Base-by-base conservation (phyloP, 306 rosid species). In the Dicorynia guianensis region DNA sequence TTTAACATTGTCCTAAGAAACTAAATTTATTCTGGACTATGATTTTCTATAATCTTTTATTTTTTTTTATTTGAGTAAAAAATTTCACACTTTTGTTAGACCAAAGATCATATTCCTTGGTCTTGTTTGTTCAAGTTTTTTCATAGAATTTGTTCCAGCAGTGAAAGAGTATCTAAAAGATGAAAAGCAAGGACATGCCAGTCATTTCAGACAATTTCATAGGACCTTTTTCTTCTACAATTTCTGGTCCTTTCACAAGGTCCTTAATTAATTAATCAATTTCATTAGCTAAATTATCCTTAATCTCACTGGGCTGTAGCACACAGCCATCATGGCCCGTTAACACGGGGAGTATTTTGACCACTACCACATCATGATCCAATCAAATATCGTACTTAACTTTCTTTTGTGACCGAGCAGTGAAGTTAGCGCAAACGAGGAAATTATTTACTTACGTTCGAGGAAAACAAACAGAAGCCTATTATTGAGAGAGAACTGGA, bases 401-500 rank as follows among this genome's bases (percentile, higher is more conserved):
- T 34, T 67, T 4, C 44, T 64, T 78, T 61, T 15, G 69, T 61
- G 4, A 64, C 55, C n/a, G 14, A 12, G 39, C 3, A 6, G 74
- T 66, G 44, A 65, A 11, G 17, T 30, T 79, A 79, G 79, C 76
- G 66, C 12, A 72, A 20, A 67, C 11, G 33, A 6, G 14, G 43
- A 67, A 67, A 54, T 35, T 40, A 40, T 12, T 52, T 35, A 40
- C 13, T 63, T 38, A 66, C 63, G 7, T 34, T 25, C 18, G 19
- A 53, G n/a, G 34, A 71, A 7, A 20, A 69, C 19, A 67, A 48
- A 71, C 46, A 74, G 54, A 84, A 76, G 63, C 79, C 68, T 79
- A 82, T 72, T 38, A 84, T 84, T 74, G 75, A 66, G 76, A 76
- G 69, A 76, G 59, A 76, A 82, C 63, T 70, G 84, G 85, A 64